Evolutionary conservation across 176 grass and related monocot species (phyloP), one percentile per base, ranked within the genome.

Genomic region (Triticum timopheevii): DNA sequence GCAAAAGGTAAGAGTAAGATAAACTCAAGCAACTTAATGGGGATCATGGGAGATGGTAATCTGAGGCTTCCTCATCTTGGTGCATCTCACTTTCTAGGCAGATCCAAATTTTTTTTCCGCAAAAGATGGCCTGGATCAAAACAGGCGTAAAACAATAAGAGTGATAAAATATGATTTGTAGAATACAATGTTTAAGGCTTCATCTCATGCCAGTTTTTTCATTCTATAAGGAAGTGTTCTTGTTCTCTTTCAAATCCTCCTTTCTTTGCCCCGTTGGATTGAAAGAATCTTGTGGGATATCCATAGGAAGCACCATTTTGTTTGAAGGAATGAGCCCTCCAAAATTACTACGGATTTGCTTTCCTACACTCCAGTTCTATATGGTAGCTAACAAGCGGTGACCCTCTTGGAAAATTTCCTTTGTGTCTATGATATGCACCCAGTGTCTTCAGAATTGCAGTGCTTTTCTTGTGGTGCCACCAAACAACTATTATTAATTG

Each of bases 1-100:
- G 88, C 90, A 91, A 95, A 98, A 98, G 97, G 97, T 98, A 94
- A 91, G 94, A 87, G 81, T 76, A 67, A 74, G 39, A 91, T 73
- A 52, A 54, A 71, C 83, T 78, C 69, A 54, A 80, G 44, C 58
- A 88, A 84, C 54, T 83, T 82, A 59, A 87, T 70, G 80, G 87
- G 87, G 47, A 83, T 88, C 17, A 49, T 69, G 49, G 82, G 64
- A 82, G 56, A 77, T 82, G 56, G 59, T 64, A 84, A 67, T 80
- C 11, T 72, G 40, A 83, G 87, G 52, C 54, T 73, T 42, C 28
- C 45, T 11, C 38, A 64, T 77, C 8, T 61, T 69, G 62, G 78
- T 72, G 28, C 69, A 70, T 85, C 6, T 13, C 25, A 65, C 39
- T 72, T 62, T 82, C 82, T 82, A 70, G 64, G 34, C 40, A 52